A percentile compares a stretch with the other conserved stretches of the same genome.
These are phyloP conservation scores for Neurospora sublineolata DNA, from an alignment of 495 filamentous ascomycete genomes.

Conservation along the genomic window DNA sequence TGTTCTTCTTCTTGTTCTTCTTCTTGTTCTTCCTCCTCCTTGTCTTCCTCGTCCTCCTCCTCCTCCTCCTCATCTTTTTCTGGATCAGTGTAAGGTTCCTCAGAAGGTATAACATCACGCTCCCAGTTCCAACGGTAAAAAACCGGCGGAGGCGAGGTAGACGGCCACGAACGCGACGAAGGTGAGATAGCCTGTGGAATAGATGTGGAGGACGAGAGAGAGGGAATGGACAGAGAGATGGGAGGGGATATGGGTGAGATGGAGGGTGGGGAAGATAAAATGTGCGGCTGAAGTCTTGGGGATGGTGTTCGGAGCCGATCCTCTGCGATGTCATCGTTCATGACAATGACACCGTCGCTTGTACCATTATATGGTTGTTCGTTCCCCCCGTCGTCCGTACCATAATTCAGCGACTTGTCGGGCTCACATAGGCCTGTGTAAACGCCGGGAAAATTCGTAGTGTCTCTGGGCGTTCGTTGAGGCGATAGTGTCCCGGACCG, in stretches of 20 bases:
- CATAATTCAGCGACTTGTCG: neutral
- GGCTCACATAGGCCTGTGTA: neutral
- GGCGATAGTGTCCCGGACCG: neutral
- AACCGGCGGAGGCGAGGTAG: neutral
- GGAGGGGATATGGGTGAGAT: neutral
- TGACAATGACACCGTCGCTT: neutral
- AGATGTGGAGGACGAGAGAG: neutral
- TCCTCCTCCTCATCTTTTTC: too few species aligned
- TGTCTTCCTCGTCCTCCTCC: too few species aligned
- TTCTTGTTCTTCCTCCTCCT: too few species aligned
- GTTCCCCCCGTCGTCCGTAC: rapidly evolving
- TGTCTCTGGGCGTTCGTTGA: neutral
- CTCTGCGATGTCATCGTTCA: neutral
- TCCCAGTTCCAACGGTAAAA: neutral
- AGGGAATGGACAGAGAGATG: neutral
- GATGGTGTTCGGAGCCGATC: neutral
- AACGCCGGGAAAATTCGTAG: neutral
- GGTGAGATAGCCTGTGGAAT: neutral
- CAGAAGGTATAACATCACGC: neutral
- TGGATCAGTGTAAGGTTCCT: too few species aligned
- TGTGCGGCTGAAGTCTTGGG: neutral
- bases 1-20: too few species aligned
- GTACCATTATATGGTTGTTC: neutral
- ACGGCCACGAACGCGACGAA: neutral
- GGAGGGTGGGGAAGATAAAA: neutral